phyloP scores from a whole-genome alignment of 1,139 yeast species.

The Geotrichum europaeum region DNA sequence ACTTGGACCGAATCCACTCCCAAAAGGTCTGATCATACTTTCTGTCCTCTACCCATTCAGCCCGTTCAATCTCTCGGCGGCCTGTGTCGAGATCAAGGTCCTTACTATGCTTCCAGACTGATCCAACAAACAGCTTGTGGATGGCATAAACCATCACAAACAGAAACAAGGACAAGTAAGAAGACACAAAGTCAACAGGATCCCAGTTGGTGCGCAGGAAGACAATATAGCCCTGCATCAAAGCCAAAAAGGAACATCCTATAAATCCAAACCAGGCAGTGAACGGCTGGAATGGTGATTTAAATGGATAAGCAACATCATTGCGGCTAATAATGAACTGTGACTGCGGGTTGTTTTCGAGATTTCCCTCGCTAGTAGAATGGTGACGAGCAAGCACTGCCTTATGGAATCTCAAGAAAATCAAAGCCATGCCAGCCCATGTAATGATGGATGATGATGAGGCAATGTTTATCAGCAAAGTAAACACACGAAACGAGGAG shows the following conservation, averaged over 20 bases:
- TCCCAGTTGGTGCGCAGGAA: slow-evolving; percentile 60
- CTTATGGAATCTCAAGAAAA: slow-evolving; percentile 63
- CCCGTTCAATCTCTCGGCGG: slow-evolving; percentile 52
- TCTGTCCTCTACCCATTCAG: slow-evolving; percentile 37
- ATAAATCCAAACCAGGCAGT: slow-evolving; percentile 61
- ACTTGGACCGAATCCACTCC: slow-evolving; percentile 9
- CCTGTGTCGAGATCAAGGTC: slow-evolving; percentile 74
- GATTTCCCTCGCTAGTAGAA: slow-evolving; percentile 32
- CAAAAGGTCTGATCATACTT: slow-evolving; percentile 23
- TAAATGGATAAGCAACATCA: slow-evolving; percentile 53
- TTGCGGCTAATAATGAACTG: slow-evolving; percentile 28
- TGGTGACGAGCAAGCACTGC: slow-evolving; percentile 50
- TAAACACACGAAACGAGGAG: slow-evolving; percentile 59
- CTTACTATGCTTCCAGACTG: slow-evolving; percentile 31
- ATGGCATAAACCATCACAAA: slow-evolving; percentile 50
- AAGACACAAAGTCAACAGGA: slow-evolving; percentile 55
- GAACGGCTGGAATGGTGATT: slow-evolving; percentile 73
- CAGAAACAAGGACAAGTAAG: slow-evolving; percentile 58
- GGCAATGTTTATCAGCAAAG: slow-evolving; percentile 55
- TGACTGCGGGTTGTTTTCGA: slow-evolving; percentile 2
- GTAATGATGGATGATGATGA: slow-evolving; percentile 68
- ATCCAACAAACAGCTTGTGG: slow-evolving; percentile 46
- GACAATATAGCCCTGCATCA: slow-evolving; percentile 63
- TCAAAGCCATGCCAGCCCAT: slow-evolving; percentile 77
- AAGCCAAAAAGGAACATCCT: slow-evolving; percentile 49